Evolutionary conservation across 1,139 yeast species (phyloP).

Genomic region (Nakaseomyces delphensis): DNA sequence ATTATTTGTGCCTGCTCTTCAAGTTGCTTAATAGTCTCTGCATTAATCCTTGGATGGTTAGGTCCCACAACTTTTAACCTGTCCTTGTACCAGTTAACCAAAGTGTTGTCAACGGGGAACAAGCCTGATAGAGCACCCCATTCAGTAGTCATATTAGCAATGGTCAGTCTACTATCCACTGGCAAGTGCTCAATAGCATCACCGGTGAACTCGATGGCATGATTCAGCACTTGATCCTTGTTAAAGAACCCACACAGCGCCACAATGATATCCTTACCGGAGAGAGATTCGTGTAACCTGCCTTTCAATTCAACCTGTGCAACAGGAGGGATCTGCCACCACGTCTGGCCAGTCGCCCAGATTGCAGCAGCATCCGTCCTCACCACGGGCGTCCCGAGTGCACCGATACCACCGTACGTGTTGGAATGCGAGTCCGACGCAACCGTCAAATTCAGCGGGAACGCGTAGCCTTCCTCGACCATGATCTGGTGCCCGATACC

Average conservation of each 20-base stretch:
- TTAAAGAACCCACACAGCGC: conserved; percentile 93
- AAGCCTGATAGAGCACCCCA: conserved; percentile 99
- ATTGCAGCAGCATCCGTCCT: conserved; percentile 98
- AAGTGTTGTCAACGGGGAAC: conserved; percentile 81
- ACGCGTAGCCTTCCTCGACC: conserved; percentile 98
- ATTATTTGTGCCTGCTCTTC: conserved; percentile 19
- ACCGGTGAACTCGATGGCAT: conserved; percentile 93
- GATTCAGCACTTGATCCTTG: conserved; percentile 92
- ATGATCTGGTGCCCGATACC: conserved; percentile 98
- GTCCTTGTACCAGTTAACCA: conserved; percentile 64
- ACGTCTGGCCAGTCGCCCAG: conserved; percentile 99
- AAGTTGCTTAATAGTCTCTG: conserved; percentile 41
- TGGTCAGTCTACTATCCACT: conserved; percentile 86
- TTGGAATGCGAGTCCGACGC: conserved; percentile 98
- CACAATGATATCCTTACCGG: conserved; percentile 95
- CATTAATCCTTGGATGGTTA: conserved; percentile 80
- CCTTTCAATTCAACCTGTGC: conserved; percentile 88
- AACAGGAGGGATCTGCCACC: conserved; percentile 99
- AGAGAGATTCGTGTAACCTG: conserved; percentile 70
- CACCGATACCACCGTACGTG: conserved; percentile 94
- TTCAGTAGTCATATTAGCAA: conserved; percentile 98
- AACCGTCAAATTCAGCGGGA: conserved; percentile 85
- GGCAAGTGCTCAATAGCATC: conserved; percentile 68
- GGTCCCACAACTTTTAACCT: conserved; percentile 60
- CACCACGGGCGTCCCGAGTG: conserved; percentile 94